Conservation (phyloP, 371 early-diverging fungal species). For the Mortierella sp. region DNA sequence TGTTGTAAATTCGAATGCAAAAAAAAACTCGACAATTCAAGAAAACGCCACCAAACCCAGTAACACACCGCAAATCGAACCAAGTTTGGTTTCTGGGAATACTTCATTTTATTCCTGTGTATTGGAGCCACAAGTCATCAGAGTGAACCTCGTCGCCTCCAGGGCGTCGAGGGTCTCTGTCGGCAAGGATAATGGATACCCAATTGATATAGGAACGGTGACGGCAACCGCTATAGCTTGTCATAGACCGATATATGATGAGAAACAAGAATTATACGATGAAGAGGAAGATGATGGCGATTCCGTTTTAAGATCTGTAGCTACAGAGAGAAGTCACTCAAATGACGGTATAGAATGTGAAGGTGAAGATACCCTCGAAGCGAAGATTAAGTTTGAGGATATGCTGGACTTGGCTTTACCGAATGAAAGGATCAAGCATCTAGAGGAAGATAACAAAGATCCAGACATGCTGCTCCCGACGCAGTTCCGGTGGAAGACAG, state of each 20-base stretch:
- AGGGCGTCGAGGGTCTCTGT: neutral
- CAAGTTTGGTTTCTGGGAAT: neutral
- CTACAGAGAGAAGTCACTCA: no score
- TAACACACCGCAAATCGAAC: neutral
- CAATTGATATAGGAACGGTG: neutral
- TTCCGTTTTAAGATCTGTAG: neutral
- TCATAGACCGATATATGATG: neutral
- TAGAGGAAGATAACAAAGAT: constrained; percentile 1
- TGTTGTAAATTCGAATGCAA: constrained; percentile 24
- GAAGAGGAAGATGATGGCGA: constrained; percentile 17
- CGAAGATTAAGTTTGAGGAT: constrained; percentile 14
- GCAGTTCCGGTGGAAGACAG: constrained; percentile 55
- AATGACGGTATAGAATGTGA: constrained; percentile 4
- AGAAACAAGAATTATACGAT: neutral
- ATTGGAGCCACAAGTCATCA: constrained; percentile 30
- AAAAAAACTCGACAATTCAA: neutral
- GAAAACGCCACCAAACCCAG: constrained; percentile 40
- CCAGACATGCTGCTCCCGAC: constrained; percentile 17
- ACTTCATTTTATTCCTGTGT: constrained; percentile 1
- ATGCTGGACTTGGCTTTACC: neutral
- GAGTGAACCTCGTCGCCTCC: constrained; percentile 26
- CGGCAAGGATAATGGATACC: neutral
- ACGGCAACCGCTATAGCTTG: neutral
- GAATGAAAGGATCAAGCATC: neutral
- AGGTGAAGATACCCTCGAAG: constrained; percentile 9